Evolutionary conservation across 1,284 basidiomycete species (phyloP).

Genomic region (Moniliella sp.): DNA sequence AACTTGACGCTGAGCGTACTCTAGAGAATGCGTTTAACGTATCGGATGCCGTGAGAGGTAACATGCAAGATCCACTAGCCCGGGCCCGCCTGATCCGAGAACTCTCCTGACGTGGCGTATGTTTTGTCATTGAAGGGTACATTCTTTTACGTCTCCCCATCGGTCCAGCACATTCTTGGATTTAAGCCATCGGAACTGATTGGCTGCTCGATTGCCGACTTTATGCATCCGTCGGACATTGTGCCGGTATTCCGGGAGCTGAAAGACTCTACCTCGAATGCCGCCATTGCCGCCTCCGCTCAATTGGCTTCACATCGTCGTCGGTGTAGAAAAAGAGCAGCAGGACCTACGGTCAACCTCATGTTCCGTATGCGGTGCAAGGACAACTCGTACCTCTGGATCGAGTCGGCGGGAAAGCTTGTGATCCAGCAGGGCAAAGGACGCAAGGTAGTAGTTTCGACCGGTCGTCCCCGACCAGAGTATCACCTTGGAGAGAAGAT

Average conservation of each 20-base stretch:
- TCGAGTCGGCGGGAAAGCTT: constrained; percentile 22
- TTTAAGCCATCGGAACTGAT: constrained; percentile 49
- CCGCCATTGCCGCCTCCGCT: constrained; percentile 23
- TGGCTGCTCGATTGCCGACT: constrained; percentile 51
- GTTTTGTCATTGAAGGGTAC: constrained; percentile 75
- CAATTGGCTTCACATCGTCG: constrained; percentile 17
- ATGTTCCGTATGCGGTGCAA: constrained; percentile 25
- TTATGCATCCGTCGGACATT: constrained; percentile 69
- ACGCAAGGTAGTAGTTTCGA: constrained; percentile 24
- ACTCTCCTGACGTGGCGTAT: constrained; percentile 51
- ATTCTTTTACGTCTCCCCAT: constrained; percentile 65
- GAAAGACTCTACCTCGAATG: constrained; percentile 47
- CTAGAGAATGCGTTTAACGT: constrained; percentile 2
- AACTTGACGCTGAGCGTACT: constrained; percentile 2
- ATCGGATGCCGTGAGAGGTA: constrained; percentile 2
- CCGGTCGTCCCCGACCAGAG: constrained; percentile 16
- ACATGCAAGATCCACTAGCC: background rate
- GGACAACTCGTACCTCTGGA: constrained; percentile 16
- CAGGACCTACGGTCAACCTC: constrained; percentile 23
- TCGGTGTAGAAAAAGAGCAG: too few species aligned
- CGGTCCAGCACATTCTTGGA: constrained; percentile 21
- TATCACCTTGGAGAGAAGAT: constrained; percentile 22
- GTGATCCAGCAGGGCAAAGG: constrained; percentile 28
- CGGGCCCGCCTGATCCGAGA: constrained; percentile 21
- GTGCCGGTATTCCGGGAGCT: constrained; percentile 76